Percentiles rank a stretch among this genome's conserved stretches.
Conservation (phyloP, 179 eudicot genomes). For the Spergularia azorica region DNA sequence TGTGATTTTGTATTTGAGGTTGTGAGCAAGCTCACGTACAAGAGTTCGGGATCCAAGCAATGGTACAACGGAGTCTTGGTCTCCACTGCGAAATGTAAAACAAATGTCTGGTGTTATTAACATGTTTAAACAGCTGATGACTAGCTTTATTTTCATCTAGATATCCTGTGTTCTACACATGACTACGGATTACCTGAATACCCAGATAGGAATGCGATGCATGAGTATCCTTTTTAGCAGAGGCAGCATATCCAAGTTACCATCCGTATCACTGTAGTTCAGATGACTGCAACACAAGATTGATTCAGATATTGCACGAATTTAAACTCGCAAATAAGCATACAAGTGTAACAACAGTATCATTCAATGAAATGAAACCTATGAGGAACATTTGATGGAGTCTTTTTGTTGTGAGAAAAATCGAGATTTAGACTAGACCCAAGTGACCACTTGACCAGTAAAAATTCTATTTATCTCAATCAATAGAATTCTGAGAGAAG, state of each 20-base stretch:
- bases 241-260: constrained; percentile 76
- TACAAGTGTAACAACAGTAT: neutral
- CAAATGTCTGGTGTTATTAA: constrained; percentile 1
- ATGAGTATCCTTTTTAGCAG: constrained; percentile 65
- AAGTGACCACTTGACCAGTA: too few relatives aligned
- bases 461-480: too few relatives aligned
- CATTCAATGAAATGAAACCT: too few relatives aligned
- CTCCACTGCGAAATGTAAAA: constrained; percentile 58
- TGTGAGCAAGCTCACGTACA: constrained; percentile 90
- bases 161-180: neutral
- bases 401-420: too few relatives aligned
- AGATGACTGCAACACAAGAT: constrained; percentile 49
- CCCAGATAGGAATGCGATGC: constrained; percentile 64
- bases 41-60: constrained; percentile 89
- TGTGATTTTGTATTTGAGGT: constrained; percentile 54
- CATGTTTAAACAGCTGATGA: neutral
- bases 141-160: neutral
- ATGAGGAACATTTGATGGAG: too few relatives aligned
- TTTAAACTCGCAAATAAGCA: neutral
- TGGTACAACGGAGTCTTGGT: constrained; percentile 98
- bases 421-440: too few relatives aligned
- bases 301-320: neutral
- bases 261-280: constrained; percentile 64
- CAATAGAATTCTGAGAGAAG: too few relatives aligned
- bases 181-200: constrained; percentile 62